These are phyloP conservation scores for Capsicum pubescens DNA, from an alignment of 257 asterid genomes.

Conservation along the genomic window DNA sequence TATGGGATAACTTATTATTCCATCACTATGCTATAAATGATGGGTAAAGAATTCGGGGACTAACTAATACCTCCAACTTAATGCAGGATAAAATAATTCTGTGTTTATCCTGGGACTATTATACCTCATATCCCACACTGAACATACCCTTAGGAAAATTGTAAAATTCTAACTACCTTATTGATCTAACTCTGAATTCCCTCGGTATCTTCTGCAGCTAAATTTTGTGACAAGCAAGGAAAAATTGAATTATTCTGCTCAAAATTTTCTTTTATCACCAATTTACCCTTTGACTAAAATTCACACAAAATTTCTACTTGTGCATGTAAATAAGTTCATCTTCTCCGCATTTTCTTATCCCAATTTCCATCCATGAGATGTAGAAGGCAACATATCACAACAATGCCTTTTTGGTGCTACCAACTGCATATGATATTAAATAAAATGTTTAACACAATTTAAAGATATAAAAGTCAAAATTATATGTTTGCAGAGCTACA, in stretches of 20 bases:
- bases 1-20: too few relatives aligned
- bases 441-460: neutral
- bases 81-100: too few relatives aligned
- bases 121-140: too few relatives aligned
- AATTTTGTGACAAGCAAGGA: neutral
- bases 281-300: too few relatives aligned
- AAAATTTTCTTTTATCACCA: too few relatives aligned
- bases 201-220: neutral
- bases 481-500: too few relatives aligned
- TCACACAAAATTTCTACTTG: neutral
- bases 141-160: too few relatives aligned
- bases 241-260: too few relatives aligned
- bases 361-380: conserved; percentile 15
- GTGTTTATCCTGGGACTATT: too few relatives aligned
- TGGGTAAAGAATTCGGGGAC: too few relatives aligned
- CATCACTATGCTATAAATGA: too few relatives aligned
- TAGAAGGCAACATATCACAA: conserved; percentile 9
- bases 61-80: too few relatives aligned
- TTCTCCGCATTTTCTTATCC: conserved; percentile 14
- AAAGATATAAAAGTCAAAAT: neutral
- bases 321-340: conserved; percentile 28
- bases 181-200: neutral
- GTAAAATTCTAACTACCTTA: neutral
- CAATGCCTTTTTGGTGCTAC: conserved; percentile 26
- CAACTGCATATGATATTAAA: neutral